These are phyloP conservation scores for Suillus discolor DNA, from an alignment of 768 basidiomycete genomes.

Conservation along the genomic window DNA sequence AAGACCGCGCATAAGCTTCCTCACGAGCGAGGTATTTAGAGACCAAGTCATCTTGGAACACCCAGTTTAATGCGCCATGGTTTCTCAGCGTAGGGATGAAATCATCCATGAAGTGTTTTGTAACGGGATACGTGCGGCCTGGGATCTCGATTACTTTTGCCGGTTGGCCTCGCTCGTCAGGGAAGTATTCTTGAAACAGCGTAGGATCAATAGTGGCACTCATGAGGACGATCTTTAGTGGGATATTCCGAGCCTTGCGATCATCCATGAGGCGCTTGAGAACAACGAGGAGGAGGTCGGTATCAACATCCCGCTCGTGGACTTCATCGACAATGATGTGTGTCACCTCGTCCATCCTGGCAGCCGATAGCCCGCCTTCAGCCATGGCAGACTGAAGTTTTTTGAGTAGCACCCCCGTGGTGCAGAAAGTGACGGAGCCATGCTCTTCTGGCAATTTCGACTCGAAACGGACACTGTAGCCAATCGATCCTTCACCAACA, in stretches of 20 bases:
- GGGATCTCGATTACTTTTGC: constrained; percentile 80
- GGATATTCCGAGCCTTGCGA: constrained; percentile 66
- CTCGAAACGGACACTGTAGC: constrained; percentile 94
- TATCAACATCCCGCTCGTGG: constrained; percentile 94
- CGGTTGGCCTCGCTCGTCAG: constrained; percentile 54
- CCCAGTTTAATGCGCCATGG: constrained; percentile 53
- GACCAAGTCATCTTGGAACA: constrained; percentile 71
- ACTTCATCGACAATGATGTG: constrained; percentile 96
- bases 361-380: constrained; percentile 35
- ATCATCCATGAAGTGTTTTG: constrained; percentile 80
- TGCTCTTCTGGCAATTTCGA: constrained; percentile 73
- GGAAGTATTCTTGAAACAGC: constrained; percentile 89
- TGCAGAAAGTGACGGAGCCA: constrained; percentile 91
- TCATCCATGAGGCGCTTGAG: constrained; percentile 82
- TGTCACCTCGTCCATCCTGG: constrained; percentile 72
- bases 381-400: constrained; percentile 77
- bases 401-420: constrained; percentile 88
- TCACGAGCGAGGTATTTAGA: constrained; percentile 74
- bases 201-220: constrained; percentile 93
- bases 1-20: constrained; percentile 21
- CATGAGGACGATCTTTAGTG: constrained; percentile 90
- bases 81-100: constrained; percentile 55
- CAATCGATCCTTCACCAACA: constrained; percentile 68
- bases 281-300: constrained; percentile 86
- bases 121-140: constrained; percentile 91